Conservation (phyloP, 2,329 filamentous ascomycete species). For the Monosporascus sp. region DNA sequence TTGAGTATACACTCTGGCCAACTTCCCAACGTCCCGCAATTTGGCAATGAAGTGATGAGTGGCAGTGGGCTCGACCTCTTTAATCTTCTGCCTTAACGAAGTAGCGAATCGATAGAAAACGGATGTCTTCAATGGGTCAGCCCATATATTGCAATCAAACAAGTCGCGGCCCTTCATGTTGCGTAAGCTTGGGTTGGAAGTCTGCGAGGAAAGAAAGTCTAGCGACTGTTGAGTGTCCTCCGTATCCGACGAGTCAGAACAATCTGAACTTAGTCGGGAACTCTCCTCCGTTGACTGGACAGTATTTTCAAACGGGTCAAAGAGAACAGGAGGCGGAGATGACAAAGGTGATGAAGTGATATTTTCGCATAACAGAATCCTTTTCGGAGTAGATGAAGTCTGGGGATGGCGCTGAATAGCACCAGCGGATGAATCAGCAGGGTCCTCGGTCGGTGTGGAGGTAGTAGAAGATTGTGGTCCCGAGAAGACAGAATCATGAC, state of each 20-base stretch:
- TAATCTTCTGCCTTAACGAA: constrained; percentile 59
- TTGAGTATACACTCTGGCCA: constrained; percentile 70
- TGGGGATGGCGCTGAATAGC: constrained; percentile 9
- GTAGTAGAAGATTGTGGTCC: constrained; percentile 14
- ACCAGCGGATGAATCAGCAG: constrained; percentile 3
- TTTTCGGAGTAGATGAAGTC: constrained; percentile 19
- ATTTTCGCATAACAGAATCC: constrained; percentile 11
- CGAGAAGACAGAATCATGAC: constrained; percentile 21
- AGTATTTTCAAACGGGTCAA: constrained; percentile 42
- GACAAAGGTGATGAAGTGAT: constrained; percentile 52
- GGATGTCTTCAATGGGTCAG: constrained; percentile 61
- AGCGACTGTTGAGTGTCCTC: constrained; percentile 39
- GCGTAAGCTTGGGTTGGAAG: constrained; percentile 39
- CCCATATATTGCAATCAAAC: constrained; percentile 67
- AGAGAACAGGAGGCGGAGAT: constrained; percentile 49
- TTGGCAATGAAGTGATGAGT: constrained; percentile 67
- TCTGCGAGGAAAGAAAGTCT: constrained; percentile 36
- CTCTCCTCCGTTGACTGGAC: constrained; percentile 32
- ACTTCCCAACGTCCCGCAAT: constrained; percentile 60
- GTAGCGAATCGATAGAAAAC: constrained; percentile 71
- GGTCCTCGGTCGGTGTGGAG: constrained; percentile 24
- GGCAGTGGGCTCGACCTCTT: constrained; percentile 56
- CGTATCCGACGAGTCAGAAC: constrained; percentile 34
- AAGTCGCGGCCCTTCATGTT: constrained; percentile 67
- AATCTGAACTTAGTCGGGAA: constrained; percentile 33